Percentiles rank a stretch among this genome's conserved stretches.
phyloP scores from a whole-genome alignment of 805 yeast species.

The Ogataea corticis region DNA sequence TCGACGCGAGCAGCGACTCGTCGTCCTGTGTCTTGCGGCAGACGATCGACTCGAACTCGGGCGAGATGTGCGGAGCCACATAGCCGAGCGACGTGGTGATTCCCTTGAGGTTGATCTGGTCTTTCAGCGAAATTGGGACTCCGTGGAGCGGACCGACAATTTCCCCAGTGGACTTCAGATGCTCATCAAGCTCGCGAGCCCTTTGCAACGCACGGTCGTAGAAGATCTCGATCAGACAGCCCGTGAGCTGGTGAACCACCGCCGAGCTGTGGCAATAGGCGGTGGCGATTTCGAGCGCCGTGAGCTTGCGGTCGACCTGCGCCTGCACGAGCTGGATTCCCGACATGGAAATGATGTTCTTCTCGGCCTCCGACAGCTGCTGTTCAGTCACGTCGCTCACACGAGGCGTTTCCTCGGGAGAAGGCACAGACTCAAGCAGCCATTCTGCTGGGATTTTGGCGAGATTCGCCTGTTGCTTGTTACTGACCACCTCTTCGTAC shows the following conservation, averaged over 20 bases:
- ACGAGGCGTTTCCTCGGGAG: constrained; percentile 28
- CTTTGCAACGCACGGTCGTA: constrained; percentile 40
- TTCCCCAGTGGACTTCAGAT: constrained; percentile 33
- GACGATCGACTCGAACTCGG: constrained; percentile 26
- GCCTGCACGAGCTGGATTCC: constrained; percentile 25
- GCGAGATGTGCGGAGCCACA: constrained; percentile 32
- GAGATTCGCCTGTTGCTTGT: constrained; percentile 19
- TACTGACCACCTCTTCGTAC: constrained; percentile 21
- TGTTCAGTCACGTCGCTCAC: constrained; percentile 19
- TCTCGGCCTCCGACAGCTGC: constrained; percentile 25
- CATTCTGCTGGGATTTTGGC: constrained; percentile 33
- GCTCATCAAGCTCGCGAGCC: constrained; percentile 41
- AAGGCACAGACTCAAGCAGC: constrained; percentile 25
- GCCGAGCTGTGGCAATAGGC: constrained; percentile 45
- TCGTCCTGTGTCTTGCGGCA: constrained; percentile 31
- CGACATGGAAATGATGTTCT: constrained; percentile 18
- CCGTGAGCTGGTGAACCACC: constrained; percentile 41
- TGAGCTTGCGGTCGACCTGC: constrained; percentile 33
- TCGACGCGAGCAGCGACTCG: constrained; percentile 31
- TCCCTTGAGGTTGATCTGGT: constrained; percentile 41
- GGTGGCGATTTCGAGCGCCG: constrained; percentile 36
- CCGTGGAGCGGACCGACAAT: constrained; percentile 46
- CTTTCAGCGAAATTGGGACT: constrained; percentile 45
- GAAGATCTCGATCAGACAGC: constrained; percentile 42
- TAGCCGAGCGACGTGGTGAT: constrained; percentile 41